A percentile compares a stretch with the other conserved stretches of the same genome.
phyloP scores from a whole-genome alignment of 805 yeast species.

The Candida pini region DNA sequence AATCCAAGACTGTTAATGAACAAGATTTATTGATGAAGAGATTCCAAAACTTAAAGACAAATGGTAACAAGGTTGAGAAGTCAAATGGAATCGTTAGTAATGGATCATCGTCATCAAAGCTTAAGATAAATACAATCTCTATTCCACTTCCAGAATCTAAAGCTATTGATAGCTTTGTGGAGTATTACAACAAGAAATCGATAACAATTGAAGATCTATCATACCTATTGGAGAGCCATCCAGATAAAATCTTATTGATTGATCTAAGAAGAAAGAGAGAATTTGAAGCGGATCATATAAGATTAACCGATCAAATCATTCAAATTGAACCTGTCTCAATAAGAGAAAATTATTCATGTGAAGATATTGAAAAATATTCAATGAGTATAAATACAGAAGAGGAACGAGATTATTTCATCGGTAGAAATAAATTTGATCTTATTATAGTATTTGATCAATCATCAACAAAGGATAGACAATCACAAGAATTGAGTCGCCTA shows the following conservation, averaged over 20 bases:
- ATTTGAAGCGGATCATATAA: conserved; percentile 59
- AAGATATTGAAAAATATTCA: conserved; percentile 62
- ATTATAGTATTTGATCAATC: conserved; percentile 59
- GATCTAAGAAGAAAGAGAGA: conserved; percentile 64
- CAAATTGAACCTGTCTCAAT: conserved; percentile 73
- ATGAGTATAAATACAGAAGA: conserved; percentile 48
- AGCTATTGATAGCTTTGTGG: conserved; percentile 6
- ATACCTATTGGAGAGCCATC: conserved; percentile 23
- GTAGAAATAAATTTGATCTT: conserved; percentile 51
- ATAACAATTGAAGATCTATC: conserved; percentile 20
- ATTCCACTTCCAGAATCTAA: no score
- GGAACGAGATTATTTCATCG: conserved; percentile 50
- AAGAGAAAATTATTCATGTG: conserved; percentile 45
- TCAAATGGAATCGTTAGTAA: background rate
- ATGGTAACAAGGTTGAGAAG: conserved; percentile 1
- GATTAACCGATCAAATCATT: conserved; percentile 46
- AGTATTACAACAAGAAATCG: conserved; percentile 3
- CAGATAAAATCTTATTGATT: conserved; percentile 46
- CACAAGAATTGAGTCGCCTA: conserved; percentile 27
- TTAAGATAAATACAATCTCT: background rate
- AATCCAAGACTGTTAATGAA: conserved; percentile 1
- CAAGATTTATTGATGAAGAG: conserved; percentile 11
- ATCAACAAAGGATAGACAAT: conserved; percentile 20
- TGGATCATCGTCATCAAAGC: background rate
- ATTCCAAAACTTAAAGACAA: conserved; percentile 17